These are phyloP conservation scores for Abrus pulchellus DNA, from an alignment of 306 rosid species.

Conservation along the genomic window DNA sequence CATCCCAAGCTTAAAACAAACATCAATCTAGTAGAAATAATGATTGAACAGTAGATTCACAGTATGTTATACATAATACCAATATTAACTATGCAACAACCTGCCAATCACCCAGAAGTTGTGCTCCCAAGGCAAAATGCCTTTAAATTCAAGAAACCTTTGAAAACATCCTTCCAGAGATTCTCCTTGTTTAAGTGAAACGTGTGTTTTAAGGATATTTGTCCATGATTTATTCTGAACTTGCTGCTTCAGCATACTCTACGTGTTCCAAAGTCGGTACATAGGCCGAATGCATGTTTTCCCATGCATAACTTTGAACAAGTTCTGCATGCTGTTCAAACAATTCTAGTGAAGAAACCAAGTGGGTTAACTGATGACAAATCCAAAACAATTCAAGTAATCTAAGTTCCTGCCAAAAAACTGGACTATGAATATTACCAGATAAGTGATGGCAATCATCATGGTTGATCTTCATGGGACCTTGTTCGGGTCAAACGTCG, in stretches of 20 bases:
- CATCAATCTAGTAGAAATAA: conserved; percentile 6
- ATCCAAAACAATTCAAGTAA: conserved; percentile 47
- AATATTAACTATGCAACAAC: conserved; percentile 39
- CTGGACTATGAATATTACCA: conserved; percentile 60
- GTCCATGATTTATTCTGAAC: conserved; percentile 47
- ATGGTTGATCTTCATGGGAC: conserved; percentile 71
- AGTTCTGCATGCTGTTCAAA: conserved; percentile 52
- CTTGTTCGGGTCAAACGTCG: conserved; percentile 73
- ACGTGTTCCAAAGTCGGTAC: conserved; percentile 36
- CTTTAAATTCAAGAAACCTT: conserved; percentile 22
- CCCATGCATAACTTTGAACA: conserved; percentile 41
- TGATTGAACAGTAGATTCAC: conserved; percentile 9
- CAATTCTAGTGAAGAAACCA: conserved; percentile 58
- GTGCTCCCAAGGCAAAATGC: conserved; percentile 36
- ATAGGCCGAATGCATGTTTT: conserved; percentile 41
- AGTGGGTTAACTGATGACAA: conserved; percentile 51
- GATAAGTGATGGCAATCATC: conserved; percentile 47
- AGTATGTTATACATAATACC: not conserved
- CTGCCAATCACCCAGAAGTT: conserved; percentile 42
- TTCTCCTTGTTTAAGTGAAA: conserved; percentile 33
- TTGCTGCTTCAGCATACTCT: conserved; percentile 40
- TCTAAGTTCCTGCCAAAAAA: conserved; percentile 41
- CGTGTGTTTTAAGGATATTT: conserved; percentile 6
- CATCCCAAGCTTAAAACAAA: conserved; percentile 39
- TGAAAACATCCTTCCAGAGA: conserved; percentile 17